Conservation (phyloP, 768 basidiomycete species). For the Mycena kentingensis region DNA sequence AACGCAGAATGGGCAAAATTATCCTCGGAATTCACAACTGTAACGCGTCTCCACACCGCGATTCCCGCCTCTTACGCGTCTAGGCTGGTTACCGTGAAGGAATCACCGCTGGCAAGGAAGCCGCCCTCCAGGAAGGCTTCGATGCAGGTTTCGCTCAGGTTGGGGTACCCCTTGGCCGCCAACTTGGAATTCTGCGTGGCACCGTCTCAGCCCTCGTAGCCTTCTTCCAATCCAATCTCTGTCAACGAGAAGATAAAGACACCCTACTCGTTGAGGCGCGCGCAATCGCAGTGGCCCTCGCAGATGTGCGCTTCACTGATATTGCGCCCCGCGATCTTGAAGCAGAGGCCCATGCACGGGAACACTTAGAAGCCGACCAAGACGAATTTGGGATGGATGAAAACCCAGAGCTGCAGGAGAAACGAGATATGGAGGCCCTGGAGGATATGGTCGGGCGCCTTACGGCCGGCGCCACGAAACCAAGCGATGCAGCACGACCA, state of each 20-base stretch:
- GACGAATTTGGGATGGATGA: slow-evolving; percentile 33
- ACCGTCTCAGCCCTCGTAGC: slow-evolving; percentile 61
- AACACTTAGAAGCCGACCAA: slow-evolving; percentile 55
- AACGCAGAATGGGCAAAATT: slow-evolving; percentile 71
- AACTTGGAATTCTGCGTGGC: slow-evolving; percentile 80
- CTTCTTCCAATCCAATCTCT: slow-evolving; percentile 44
- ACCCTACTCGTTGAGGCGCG: slow-evolving; percentile 47
- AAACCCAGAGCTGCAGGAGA: slow-evolving; percentile 47
- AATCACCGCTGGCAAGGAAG: slow-evolving; percentile 89
- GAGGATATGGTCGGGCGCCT: slow-evolving; percentile 58
- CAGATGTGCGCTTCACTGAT: slow-evolving; percentile 64
- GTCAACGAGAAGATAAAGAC: slow-evolving; percentile 15
- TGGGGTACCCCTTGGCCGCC: slow-evolving; percentile 74
- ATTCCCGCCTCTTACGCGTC: neutral
- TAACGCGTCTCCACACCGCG: slow-evolving; percentile 31
- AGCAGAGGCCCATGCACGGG: slow-evolving; percentile 73
- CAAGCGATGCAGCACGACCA: slow-evolving; percentile 27
- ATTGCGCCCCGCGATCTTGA: slow-evolving; percentile 76
- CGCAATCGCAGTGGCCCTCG: slow-evolving; percentile 57
- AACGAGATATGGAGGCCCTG: slow-evolving; percentile 52
- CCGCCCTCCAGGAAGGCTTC: slow-evolving; percentile 86
- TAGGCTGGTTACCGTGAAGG: slow-evolving; percentile 97
- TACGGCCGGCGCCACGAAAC: slow-evolving; percentile 30
- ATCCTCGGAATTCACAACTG: slow-evolving; percentile 71
- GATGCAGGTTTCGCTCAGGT: slow-evolving; percentile 77